Percentiles rank a stretch among this genome's conserved stretches.
Conservation (phyloP, 495 filamentous ascomycete genomes). For the Xanthoparmelia taractica region DNA sequence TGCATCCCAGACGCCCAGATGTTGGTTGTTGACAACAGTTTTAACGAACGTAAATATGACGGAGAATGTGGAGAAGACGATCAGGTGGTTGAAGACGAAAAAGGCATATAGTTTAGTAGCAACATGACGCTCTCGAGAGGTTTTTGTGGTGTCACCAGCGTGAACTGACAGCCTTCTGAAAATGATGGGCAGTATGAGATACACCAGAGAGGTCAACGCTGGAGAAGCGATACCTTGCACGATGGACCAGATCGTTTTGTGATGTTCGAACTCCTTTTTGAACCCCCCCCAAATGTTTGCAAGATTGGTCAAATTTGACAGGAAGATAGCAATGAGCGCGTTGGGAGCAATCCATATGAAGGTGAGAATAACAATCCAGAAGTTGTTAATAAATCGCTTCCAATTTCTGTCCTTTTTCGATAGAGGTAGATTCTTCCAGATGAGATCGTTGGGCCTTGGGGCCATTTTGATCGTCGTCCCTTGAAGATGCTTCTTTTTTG, state of each 20-base stretch:
- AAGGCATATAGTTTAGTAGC: conserved; percentile 87
- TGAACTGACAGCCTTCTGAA: conserved; percentile 76
- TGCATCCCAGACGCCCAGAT: conserved; percentile 56
- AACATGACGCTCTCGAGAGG: conserved; percentile 87
- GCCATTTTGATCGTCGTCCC: conserved; percentile 74
- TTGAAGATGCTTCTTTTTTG: conserved; percentile 70
- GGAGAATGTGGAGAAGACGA: conserved; percentile 87
- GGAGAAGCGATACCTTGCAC: conserved; percentile 94
- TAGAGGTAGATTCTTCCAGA: conserved; percentile 87
- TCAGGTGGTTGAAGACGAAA: conserved; percentile 94
- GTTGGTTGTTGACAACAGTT: conserved; percentile 49
- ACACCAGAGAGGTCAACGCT: conserved; percentile 80
- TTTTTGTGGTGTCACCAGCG: conserved; percentile 83
- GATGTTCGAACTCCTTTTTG: conserved; percentile 48
- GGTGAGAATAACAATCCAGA: conserved; percentile 77
- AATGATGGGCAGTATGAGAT: conserved; percentile 79
- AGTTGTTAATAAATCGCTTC: conserved; percentile 66
- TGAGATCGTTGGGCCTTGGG: conserved; percentile 82
- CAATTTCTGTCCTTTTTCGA: conserved; percentile 56
- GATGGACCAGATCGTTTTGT: conserved; percentile 67
- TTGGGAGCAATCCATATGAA: conserved; percentile 91
- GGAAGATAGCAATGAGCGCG: conserved; percentile 86
- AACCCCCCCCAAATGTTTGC: conserved; percentile 76
- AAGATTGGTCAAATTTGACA: conserved; percentile 75
- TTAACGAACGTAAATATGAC: conserved; percentile 66